These are phyloP conservation scores for Penicillium soppii DNA, from an alignment of 495 filamentous ascomycete species.

Conservation along the genomic window DNA sequence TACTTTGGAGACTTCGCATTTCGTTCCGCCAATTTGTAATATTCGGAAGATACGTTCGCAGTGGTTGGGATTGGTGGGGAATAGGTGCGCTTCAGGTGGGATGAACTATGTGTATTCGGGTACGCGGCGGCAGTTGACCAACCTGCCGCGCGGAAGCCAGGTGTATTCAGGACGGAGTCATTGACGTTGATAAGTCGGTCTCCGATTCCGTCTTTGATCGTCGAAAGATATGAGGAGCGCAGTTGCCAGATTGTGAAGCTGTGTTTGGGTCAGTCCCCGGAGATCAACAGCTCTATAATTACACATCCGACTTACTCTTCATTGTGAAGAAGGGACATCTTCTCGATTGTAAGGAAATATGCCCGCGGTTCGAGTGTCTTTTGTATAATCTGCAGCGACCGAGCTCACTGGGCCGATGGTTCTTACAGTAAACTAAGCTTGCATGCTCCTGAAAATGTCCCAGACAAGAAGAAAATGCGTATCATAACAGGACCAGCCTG, in stretches of 20 bases:
- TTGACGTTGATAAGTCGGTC: constrained; percentile 94
- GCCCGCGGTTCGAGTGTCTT: background rate
- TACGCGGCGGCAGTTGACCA: constrained; percentile 71
- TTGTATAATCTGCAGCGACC: constrained; percentile 5
- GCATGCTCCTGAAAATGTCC: constrained; percentile 18
- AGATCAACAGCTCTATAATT: background rate
- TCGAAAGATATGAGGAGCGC: constrained; percentile 84
- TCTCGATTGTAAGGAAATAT: constrained; percentile 6
- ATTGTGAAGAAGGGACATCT: constrained; percentile 92
- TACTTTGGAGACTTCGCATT: constrained; percentile 33
- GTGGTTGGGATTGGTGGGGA: constrained; percentile 95
- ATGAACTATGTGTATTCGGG: constrained; percentile 33
- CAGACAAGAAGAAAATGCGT: constrained; percentile 11
- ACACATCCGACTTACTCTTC: constrained; percentile 72
- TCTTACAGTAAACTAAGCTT: background rate
- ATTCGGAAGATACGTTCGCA: constrained; percentile 69
- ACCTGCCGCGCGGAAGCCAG: constrained; percentile 93
- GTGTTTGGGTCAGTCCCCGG: constrained; percentile 17
- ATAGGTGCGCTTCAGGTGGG: constrained; percentile 84
- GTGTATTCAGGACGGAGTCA: constrained; percentile 82
- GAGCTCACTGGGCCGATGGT: constrained; percentile 1
- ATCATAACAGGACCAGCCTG: constrained; percentile 41
- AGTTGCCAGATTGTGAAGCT: constrained; percentile 94
- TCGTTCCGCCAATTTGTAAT: constrained; percentile 54
- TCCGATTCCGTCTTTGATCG: constrained; percentile 91